phyloP scores from a whole-genome alignment of 768 basidiomycete species.

The Trametes cingulata region DNA sequence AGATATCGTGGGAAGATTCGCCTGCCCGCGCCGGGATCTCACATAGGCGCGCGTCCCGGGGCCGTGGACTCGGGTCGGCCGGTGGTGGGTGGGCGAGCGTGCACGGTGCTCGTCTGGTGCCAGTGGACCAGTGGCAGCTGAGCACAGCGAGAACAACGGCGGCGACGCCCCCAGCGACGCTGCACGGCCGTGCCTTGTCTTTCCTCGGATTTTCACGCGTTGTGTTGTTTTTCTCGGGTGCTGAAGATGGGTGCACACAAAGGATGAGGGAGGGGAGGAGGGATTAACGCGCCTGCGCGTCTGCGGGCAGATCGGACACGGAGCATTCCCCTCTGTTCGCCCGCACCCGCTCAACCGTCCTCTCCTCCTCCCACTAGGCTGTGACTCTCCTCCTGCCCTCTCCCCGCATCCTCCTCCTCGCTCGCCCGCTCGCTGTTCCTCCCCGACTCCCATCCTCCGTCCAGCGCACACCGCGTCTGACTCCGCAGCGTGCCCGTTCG shows the following conservation, averaged over 20 bases:
- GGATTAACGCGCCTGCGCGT: not conserved
- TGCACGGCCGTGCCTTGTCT: no score
- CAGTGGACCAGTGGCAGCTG: no score
- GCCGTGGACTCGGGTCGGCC: not conserved
- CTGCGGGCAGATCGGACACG: constrained; percentile 12
- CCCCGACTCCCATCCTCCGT: not conserved
- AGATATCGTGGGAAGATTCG: constrained; percentile 22
- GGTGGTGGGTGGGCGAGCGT: not conserved
- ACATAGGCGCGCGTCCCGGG: not conserved
- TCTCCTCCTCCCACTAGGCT: not conserved
- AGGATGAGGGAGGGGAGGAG: not conserved
- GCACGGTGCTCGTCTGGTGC: not conserved
- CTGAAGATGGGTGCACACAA: no score
- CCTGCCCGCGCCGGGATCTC: constrained; percentile 14
- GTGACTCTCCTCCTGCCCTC: constrained; percentile 3
- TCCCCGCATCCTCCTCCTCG: not conserved
- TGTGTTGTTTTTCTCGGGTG: no score
- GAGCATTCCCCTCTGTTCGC: not conserved
- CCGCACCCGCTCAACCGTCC: not conserved
- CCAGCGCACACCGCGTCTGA: not conserved
- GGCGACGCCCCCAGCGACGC: no score
- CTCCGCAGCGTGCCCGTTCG: not conserved
- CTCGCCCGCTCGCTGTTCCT: not conserved
- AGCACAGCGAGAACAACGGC: no score
- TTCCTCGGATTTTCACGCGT: no score